Conservation (phyloP, 495 filamentous ascomycete species). For the Aspergillus panamensis region DNA sequence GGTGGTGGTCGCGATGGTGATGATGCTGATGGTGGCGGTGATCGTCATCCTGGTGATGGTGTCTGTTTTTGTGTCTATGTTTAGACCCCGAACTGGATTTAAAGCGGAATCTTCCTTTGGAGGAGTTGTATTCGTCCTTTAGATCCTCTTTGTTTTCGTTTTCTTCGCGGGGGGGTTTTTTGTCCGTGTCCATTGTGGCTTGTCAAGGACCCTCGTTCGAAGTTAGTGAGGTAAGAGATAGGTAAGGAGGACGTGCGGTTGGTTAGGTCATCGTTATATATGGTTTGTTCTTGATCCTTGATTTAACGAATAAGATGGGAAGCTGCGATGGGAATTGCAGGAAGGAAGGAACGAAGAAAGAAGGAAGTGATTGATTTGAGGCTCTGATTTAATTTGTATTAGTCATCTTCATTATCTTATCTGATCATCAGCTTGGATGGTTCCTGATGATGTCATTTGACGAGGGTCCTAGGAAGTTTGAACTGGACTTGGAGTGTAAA, state of each 20-base stretch:
- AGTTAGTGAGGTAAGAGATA: neutral
- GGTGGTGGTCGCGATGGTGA: no score
- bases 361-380: neutral
- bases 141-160: neutral
- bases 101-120: constrained; percentile 54
- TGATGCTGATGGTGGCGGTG: neutral
- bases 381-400: neutral
- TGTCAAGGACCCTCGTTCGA: neutral
- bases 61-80: constrained; percentile 23
- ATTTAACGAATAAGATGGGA: neutral
- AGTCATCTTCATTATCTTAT: constrained; percentile 20
- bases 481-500: neutral
- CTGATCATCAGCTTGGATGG: constrained; percentile 8
- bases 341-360: no score
- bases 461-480: neutral
- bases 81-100: constrained; percentile 30
- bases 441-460: constrained; percentile 14
- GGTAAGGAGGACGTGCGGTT: neutral
- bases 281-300: neutral
- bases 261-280: neutral
- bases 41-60: neutral
- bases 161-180: neutral
- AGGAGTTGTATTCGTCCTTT: constrained; percentile 10
- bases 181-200: neutral
- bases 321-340: neutral